These are phyloP conservation scores for Trametes sanguinea DNA, from an alignment of 768 basidiomycete species.

Conservation along the genomic window DNA sequence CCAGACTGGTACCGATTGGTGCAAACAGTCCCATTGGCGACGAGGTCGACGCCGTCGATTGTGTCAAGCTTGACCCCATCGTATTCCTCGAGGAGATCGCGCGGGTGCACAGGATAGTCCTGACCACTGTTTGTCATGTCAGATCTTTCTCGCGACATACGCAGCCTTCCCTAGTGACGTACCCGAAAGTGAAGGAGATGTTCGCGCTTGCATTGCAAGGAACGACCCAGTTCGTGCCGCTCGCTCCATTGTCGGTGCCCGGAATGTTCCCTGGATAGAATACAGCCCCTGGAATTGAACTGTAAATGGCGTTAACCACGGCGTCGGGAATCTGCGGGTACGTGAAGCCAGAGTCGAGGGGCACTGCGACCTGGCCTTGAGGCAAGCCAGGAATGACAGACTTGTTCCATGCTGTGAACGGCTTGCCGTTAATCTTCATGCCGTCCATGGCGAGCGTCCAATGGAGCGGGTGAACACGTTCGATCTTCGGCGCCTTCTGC, in stretches of 20 bases:
- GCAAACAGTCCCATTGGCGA: conserved; percentile 29
- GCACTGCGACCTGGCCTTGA: conserved; percentile 27
- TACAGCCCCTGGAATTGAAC: conserved; percentile 30
- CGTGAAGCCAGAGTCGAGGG: conserved; percentile 34
- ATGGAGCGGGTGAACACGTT: conserved; percentile 37
- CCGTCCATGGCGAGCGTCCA: conserved; percentile 36
- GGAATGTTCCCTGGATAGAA: conserved; percentile 25
- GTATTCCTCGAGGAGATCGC: conserved; percentile 29
- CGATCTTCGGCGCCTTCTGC: conserved; percentile 23
- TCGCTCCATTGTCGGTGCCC: not conserved
- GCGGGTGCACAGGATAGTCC: conserved; percentile 35
- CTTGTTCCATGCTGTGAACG: conserved; percentile 44
- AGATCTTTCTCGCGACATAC: not conserved
- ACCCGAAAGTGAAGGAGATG: conserved; percentile 34
- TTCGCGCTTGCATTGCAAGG: conserved; percentile 33
- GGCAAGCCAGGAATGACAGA: conserved; percentile 21
- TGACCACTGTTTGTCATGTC: conserved; percentile 39
- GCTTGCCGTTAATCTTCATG: conserved; percentile 53
- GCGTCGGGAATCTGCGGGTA: conserved; percentile 26
- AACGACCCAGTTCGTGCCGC: conserved; percentile 31
- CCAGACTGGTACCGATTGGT: conserved; percentile 49
- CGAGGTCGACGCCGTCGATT: not conserved
- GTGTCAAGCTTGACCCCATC: not conserved
- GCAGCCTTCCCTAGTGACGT: not conserved
- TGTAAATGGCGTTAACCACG: conserved; percentile 33